Evolutionary conservation across 1,284 basidiomycete species (phyloP), one percentile per base, ranked within the genome.

Genomic region (Rhodotorula glutinis): DNA sequence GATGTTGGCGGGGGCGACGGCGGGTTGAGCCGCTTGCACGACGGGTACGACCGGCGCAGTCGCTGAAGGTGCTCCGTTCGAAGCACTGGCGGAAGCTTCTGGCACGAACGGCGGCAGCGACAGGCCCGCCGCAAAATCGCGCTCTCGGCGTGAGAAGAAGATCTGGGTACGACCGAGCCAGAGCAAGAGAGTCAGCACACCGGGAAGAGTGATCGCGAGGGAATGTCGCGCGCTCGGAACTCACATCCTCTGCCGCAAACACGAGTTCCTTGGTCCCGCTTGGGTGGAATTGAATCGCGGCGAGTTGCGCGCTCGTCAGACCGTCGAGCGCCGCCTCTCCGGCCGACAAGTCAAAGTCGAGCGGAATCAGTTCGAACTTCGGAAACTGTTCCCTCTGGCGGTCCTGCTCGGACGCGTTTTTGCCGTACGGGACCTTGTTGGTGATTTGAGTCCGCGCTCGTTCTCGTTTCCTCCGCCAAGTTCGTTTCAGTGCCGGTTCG

Each of bases 231-330:
- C n/a, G n/a, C n/a, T n/a, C n/a, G n/a, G n/a, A 23, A 57, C 62
- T 40, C n/a, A 66, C 68, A 19, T 66, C 68, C 33, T 54, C 58
- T 0, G 68, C 68, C 4, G 60, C 56, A 23, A 62, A 52, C 21
- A 60, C 29, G n/a, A 70, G 60, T 4, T 58, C 62, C 19, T 52
- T 49, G 13, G 58, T 61, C 21, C 65, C 38, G 7, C 44, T 54
- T 4, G 64, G 62, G 44, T 70, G 65, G 57, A 70, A 70, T 2
- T 33, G 33, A 11, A 70, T 21, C 8, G 56, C 59, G 0, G 62
- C 68, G 13, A 70, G 63, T 23, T 70, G 68, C 2, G 62, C 68
- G 5, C 62, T 61, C 23, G 68, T 62, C 33, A 70, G n/a, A 8
- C 9, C 10, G 10, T 58, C 59, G 4, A 70, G 47, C 19, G 49